Conservation (phyloP, 257 asterid genomes). For the Solanum corneliomulleri region DNA sequence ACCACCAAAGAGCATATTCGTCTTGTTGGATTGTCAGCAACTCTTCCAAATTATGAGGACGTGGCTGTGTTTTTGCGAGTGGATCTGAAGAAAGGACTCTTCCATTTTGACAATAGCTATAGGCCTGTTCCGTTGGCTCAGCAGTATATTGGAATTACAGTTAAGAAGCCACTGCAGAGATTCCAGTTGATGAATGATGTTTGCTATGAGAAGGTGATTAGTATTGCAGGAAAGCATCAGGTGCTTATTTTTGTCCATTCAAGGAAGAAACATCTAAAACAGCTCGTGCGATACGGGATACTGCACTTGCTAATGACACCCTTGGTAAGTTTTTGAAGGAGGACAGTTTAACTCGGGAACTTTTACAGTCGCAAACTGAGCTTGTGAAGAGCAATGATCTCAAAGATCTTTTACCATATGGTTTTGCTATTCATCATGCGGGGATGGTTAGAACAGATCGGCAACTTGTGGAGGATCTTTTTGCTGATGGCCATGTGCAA, state of each 20-base stretch:
- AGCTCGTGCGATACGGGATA: conserved; percentile 33
- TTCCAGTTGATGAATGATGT: conserved; percentile 39
- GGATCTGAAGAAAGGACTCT: conserved; percentile 28
- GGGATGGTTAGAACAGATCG: conserved; percentile 37
- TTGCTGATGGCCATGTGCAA: conserved; percentile 25
- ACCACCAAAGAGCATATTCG: conserved; percentile 36
- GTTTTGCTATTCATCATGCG: conserved; percentile 38
- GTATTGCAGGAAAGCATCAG: conserved; percentile 32
- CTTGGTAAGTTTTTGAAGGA: conserved; percentile 30
- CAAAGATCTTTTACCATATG: conserved; percentile 30
- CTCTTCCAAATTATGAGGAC: conserved; percentile 33
- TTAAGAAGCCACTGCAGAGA: conserved; percentile 34
- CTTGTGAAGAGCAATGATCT: conserved; percentile 39
- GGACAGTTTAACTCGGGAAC: conserved; percentile 28
- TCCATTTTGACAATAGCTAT: conserved; percentile 32
- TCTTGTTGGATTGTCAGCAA: conserved; percentile 34
- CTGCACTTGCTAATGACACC: conserved; percentile 34
- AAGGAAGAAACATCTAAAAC: conserved; percentile 36
- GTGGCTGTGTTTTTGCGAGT: conserved; percentile 34
- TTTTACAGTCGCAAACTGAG: conserved; percentile 28
- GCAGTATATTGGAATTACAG: conserved; percentile 30
- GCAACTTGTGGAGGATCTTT: conserved; percentile 26
- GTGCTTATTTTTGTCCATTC: conserved; percentile 36
- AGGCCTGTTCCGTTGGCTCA: conserved; percentile 36
- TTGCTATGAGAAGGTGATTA: conserved; percentile 32